Conservation (phyloP, 495 filamentous ascomycete species). For the Achaetomiella virescens region DNA sequence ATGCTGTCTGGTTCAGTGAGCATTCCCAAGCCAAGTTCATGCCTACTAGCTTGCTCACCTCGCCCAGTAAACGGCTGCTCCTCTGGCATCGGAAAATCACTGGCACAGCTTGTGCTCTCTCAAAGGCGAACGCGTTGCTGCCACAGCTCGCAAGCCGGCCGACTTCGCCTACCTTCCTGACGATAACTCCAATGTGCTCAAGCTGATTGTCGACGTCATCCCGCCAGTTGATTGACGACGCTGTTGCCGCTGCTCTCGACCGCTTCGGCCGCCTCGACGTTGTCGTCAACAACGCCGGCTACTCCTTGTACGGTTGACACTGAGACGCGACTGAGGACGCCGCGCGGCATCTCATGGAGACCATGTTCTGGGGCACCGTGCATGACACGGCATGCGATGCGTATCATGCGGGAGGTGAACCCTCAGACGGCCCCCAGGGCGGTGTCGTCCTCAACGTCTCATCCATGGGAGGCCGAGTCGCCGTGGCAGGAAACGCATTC, state of each 20-base stretch:
- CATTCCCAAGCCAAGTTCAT: too few species aligned
- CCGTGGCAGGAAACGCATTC: constrained; percentile 41
- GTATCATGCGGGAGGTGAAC: constrained; percentile 42
- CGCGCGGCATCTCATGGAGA: constrained; percentile 41
- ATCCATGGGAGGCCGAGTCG: constrained; percentile 46
- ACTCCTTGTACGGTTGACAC: constrained; percentile 41
- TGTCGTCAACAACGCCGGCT: constrained; percentile 54
- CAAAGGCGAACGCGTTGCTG: constrained; percentile 41
- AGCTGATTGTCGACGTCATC: constrained; percentile 44
- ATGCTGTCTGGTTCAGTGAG: too few species aligned
- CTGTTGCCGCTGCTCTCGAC: constrained; percentile 30
- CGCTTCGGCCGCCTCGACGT: constrained; percentile 48
- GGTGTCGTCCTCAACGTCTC: constrained; percentile 51
- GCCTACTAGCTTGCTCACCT: too few species aligned
- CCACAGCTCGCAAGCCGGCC: constrained; percentile 38
- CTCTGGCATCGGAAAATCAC: constrained; percentile 40
- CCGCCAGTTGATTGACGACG: constrained; percentile 32
- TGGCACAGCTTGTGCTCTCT: constrained; percentile 37
- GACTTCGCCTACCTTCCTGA: constrained; percentile 36
- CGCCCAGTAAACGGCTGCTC: constrained; percentile 45
- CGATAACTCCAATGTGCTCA: constrained; percentile 31
- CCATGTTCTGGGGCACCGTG: constrained; percentile 50
- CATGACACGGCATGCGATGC: constrained; percentile 40
- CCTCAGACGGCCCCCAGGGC: constrained; percentile 30
- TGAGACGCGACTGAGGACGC: constrained; percentile 38